phyloP scores from a whole-genome alignment of 805 yeast genomes.

The Candida coquimbonensis region DNA sequence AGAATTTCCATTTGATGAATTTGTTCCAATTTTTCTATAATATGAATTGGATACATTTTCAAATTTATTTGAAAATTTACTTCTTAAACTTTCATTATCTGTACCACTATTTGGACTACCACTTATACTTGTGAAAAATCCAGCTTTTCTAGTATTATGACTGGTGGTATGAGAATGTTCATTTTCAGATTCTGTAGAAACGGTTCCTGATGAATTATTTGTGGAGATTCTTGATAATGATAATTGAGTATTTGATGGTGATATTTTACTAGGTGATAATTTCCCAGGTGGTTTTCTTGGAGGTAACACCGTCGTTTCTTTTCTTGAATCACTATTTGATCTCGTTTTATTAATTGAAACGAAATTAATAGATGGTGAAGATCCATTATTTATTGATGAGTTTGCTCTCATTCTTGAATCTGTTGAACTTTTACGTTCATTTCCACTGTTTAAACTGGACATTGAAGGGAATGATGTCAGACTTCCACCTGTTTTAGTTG shows the following conservation, averaged over 20 bases:
- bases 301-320: not conserved
- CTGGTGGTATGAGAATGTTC: not conserved
- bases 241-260: conserved; percentile 3
- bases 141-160: not conserved
- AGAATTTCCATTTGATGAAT: not conserved
- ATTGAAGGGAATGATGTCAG: conserved; percentile 21
- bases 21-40: not conserved
- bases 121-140: not conserved
- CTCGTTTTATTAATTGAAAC: conserved; percentile 3
- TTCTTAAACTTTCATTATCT: conserved; percentile 1
- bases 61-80: conserved; percentile 3
- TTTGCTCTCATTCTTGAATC: conserved; percentile 10
- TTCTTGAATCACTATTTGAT: conserved; percentile 1
- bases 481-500: not conserved
- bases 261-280: conserved; percentile 3
- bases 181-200: conserved; percentile 5
- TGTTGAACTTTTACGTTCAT: conserved; percentile 7
- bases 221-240: conserved; percentile 8
- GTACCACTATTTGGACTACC: not conserved
- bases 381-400: not conserved
- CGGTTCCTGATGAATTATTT: conserved; percentile 1
- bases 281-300: conserved; percentile 9
- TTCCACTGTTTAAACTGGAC: conserved; percentile 14
- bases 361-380: conserved; percentile 1
- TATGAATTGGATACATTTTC: conserved; percentile 3